Base-by-base conservation (phyloP, 2,329 filamentous ascomycete genomes). In the Laburnicola sp. region DNA sequence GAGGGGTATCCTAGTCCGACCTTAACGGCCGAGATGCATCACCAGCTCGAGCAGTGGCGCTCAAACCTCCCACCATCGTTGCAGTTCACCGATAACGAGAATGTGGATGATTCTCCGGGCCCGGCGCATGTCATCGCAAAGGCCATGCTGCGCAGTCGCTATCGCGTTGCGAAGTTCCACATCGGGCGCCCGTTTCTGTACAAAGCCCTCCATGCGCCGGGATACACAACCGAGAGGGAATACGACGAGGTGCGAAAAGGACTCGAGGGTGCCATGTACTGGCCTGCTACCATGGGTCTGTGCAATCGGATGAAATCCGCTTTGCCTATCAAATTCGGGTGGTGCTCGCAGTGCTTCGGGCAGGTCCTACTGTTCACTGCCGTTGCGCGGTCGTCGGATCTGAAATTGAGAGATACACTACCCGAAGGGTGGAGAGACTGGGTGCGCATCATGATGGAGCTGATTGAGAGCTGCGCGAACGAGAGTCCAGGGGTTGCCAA, bases 1-100 rank as follows among this genome's bases (percentile, higher is more conserved):
- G 66, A 69, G 25, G 58, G 58, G 2, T 65, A 63, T 57, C 79
- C 79, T 3, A 75, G 76, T 5, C 74, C 77, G 10, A 74, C 74
- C 6, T 70, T 82, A 44, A 80, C 78, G 22, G 68, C 75, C 31
- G 80, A 82, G 61, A 76, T 82, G 51, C 74, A 77, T 43, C 79
- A 82, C 62, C 80, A 82, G 63, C 75, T 82, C 16, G 79, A 81
- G 59, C 78, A 81, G 61, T 82, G 80, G 80, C 78, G 79, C 25
- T 70, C 64, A 4, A 80, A 81, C 47, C 75, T 82, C 10, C 80
- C 80, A 7, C 55, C 73, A 11, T 66, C 74, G 6, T 72, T 81
- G 16, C 76, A 79, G 50, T 80, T 80, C 54, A 63, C 70, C 10
- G 73, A 77, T 30, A 45, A 64, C 28, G 68, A 70, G 41, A 62